phyloP scores from a whole-genome alignment of 257 asterid genomes.

The Fraxinus cuspidata region DNA sequence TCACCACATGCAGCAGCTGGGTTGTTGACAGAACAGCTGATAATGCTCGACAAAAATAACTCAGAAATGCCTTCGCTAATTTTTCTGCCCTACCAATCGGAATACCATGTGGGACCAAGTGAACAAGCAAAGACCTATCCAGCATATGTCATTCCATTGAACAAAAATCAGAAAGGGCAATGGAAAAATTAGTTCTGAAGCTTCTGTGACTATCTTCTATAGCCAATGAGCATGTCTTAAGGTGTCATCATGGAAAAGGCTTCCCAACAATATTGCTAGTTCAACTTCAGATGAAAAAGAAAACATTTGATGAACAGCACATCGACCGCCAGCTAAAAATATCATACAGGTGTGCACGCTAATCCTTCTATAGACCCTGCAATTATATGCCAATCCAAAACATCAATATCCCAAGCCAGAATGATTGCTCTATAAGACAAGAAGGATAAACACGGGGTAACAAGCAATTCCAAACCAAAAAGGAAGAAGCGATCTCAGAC shows the following conservation, averaged over 20 bases:
- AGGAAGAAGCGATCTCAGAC: constrained; percentile 2
- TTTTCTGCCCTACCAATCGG: constrained; percentile 36
- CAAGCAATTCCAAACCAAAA: constrained; percentile 32
- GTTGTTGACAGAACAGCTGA: background rate
- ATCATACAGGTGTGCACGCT: constrained; percentile 92
- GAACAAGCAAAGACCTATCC: constrained; percentile 26
- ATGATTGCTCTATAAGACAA: constrained; percentile 44
- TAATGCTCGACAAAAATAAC: background rate
- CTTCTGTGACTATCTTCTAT: constrained; percentile 54
- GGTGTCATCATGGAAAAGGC: constrained; percentile 73
- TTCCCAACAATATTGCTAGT: constrained; percentile 41
- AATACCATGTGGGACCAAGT: constrained; percentile 41
- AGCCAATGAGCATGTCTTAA: constrained; percentile 58
- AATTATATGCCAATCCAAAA: constrained; percentile 94
- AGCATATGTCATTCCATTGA: constrained; percentile 27
- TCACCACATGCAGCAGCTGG: background rate
- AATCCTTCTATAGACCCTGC: constrained; percentile 99
- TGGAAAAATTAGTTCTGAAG: constrained; percentile 39
- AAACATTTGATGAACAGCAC: constrained; percentile 96
- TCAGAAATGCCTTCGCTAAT: constrained; percentile 34
- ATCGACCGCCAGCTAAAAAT: constrained; percentile 98
- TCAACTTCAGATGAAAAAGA: constrained; percentile 88
- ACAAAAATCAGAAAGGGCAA: constrained; percentile 37
- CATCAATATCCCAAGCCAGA: constrained; percentile 82
- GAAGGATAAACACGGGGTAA: constrained; percentile 32